Evolutionary conservation across 257 asterid genomes (phyloP).

Genomic region (Rhazya stricta): DNA sequence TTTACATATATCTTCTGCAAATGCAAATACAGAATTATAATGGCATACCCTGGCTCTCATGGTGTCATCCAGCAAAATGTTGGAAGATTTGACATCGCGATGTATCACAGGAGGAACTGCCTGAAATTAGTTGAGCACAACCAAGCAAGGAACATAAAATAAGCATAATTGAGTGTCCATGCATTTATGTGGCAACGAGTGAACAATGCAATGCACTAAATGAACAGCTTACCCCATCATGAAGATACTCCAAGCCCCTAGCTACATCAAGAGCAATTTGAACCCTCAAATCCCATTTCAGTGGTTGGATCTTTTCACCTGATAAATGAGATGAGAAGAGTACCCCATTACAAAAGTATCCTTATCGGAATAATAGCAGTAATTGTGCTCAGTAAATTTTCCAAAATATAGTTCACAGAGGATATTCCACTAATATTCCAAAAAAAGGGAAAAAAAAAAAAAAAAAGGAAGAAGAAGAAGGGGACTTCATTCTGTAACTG

Average conservation of each 20-base stretch:
- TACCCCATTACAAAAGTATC: not conserved
- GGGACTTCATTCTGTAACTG: not conserved
- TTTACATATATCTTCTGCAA: not conserved
- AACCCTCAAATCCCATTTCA: constrained; percentile 71
- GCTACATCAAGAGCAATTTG: constrained; percentile 96
- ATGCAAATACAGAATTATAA: constrained; percentile 8
- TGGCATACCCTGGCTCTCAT: constrained; percentile 81
- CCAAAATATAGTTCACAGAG: not conserved
- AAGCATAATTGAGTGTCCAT: not conserved
- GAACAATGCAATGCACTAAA: not conserved
- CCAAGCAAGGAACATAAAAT: constrained; percentile 9
- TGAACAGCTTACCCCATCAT: constrained; percentile 70
- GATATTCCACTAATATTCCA: not conserved
- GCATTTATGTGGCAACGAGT: not conserved
- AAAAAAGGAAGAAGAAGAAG: not conserved
- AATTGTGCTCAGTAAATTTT: not conserved
- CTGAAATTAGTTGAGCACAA: constrained; percentile 39
- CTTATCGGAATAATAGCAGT: not conserved
- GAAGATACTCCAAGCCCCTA: constrained; percentile 97
- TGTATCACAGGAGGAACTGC: constrained; percentile 96
- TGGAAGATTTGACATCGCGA: constrained; percentile 89
- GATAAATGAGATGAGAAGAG: constrained; percentile 12
- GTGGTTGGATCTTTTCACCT: constrained; percentile 60
- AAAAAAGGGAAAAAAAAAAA: not conserved
- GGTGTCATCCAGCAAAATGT: constrained; percentile 80